Percentiles rank a stretch among this genome's conserved stretches.
Evolutionary conservation across 2,329 filamentous ascomycete species (phyloP).

Genomic region (Fusarium transvaalense): DNA sequence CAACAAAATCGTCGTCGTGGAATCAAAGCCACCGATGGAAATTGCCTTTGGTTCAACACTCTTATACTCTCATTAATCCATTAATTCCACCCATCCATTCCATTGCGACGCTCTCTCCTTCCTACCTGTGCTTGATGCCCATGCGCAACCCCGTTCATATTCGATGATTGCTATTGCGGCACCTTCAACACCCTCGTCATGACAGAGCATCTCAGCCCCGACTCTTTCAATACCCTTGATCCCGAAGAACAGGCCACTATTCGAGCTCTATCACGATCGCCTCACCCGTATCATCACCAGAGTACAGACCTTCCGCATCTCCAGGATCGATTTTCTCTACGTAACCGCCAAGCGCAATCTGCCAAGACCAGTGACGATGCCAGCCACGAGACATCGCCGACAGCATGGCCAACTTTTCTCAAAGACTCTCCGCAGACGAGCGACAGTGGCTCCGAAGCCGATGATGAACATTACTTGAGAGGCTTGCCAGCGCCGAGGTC

Average conservation of each 20-base stretch:
- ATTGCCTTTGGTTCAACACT: constrained; percentile 19
- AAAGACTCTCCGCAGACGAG: constrained; percentile 74
- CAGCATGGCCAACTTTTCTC: constrained; percentile 52
- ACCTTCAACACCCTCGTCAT: constrained; percentile 55
- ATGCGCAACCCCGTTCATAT: constrained; percentile 33
- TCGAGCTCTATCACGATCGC: constrained; percentile 69
- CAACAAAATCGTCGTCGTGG: constrained; percentile 42
- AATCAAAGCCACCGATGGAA: constrained; percentile 37
- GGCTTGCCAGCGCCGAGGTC: constrained; percentile 84
- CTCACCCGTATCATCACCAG: constrained; percentile 75
- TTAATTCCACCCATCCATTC: neutral
- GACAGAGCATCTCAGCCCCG: constrained; percentile 59
- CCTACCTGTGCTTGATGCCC: constrained; percentile 38
- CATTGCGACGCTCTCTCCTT: constrained; percentile 11
- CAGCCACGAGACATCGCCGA: constrained; percentile 43
- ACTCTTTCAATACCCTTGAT: constrained; percentile 51
- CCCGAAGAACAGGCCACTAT: constrained; percentile 56
- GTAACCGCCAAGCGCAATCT: constrained; percentile 36
- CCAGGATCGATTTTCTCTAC: constrained; percentile 55
- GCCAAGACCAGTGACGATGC: constrained; percentile 38
- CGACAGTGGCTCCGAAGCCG: constrained; percentile 94
- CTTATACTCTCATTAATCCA: constrained; percentile 1
- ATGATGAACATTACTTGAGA: constrained; percentile 91
- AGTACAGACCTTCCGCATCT: constrained; percentile 67
- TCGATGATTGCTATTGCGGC: constrained; percentile 49